These are phyloP conservation scores for Zygnema cylindricum DNA, from an alignment of 139 green algal genomes.

Conservation along the genomic window DNA sequence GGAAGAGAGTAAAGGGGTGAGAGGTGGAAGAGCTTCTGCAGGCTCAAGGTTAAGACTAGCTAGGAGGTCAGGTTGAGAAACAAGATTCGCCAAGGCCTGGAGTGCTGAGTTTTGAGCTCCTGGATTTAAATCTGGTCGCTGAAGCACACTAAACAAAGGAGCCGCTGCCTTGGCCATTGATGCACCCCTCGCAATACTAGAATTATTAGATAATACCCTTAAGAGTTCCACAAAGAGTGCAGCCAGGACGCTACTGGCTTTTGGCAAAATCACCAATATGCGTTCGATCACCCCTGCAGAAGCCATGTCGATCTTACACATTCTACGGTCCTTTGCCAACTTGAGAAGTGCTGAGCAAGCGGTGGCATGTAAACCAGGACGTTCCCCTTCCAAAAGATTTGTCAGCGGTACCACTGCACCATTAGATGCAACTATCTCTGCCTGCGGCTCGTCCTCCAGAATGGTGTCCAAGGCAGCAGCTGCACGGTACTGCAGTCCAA, in stretches of 20 bases:
- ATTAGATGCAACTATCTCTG: conserved; percentile 5
- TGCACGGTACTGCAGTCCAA: conserved; percentile 26
- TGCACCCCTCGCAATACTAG: conserved; percentile 32
- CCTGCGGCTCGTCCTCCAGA: conserved; percentile 50
- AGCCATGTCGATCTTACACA: conserved; percentile 50
- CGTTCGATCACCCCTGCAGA: conserved; percentile 34
- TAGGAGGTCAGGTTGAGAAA: conserved; percentile 32
- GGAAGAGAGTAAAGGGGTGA: conserved; percentile 22
- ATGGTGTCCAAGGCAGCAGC: conserved; percentile 34
- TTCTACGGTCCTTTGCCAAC: conserved; percentile 45
- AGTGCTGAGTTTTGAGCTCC: conserved; percentile 20
- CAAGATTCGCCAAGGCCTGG: conserved; percentile 46
- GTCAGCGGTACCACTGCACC: conserved; percentile 34
- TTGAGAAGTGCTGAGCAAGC: conserved; percentile 30
- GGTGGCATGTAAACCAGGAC: conserved; percentile 8
- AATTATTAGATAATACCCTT: conserved; percentile 48
- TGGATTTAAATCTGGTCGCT: background rate
- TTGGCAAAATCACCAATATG: conserved; percentile 16
- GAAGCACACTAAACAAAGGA: conserved; percentile 40
- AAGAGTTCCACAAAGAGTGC: conserved; percentile 36
- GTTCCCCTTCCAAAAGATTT: conserved; percentile 25
- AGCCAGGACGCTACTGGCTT: conserved; percentile 10
- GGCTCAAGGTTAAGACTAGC: conserved; percentile 29
- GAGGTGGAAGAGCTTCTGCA: conserved; percentile 4
- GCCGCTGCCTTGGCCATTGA: background rate